Evolutionary conservation across 306 rosid genomes (phyloP), one percentile per base, ranked within the genome.

Genomic region (Crataegus laevigata): DNA sequence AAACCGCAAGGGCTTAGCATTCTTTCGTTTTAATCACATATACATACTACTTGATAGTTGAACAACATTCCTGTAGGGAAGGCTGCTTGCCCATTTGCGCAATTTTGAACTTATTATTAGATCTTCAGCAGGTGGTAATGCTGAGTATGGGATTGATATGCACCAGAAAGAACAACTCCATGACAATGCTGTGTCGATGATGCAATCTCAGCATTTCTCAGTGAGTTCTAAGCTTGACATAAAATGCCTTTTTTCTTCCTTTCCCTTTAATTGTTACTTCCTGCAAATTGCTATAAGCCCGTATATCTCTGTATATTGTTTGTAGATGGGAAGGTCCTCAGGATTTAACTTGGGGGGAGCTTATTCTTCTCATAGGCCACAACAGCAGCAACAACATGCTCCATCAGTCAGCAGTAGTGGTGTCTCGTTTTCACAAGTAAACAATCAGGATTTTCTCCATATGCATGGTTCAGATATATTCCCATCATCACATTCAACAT

Each of bases 121-220:
- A 77, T 85, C 76, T 55, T 81, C 61, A 72, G 72, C 88, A 90
- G 98, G 98, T 83, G 96, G 88, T 78, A 87, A 79, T 84, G 84
- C 92, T 75, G 99, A 92, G 82, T 92, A 80, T 87, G 76, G 84
- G 2, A 87, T 96, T 92, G 96, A 96, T 80, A 90, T 96, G 92
- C 96, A 94, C 85, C 98, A 92, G 87, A 96, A 90, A 85, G 99
- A 96, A 43, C 98, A 94, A 80, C 96, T 89, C 72, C 99, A 90
- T 69, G 99, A 96, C 77, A 96, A 84, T 79, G 68, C 96, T 13
- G 79, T 88, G 82, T 84, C 98, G 17, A 90, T 96, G 93, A 89
- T 96, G 96, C 99, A 96, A 82, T 87, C 96, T 51, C 98, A 89
- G 82, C 98, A 96, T 82, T 96, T 96, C 89, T 65, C 98, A 24